Evolutionary conservation across 2,329 filamentous ascomycete genomes (phyloP).

Genomic region (Xylaria sp.): DNA sequence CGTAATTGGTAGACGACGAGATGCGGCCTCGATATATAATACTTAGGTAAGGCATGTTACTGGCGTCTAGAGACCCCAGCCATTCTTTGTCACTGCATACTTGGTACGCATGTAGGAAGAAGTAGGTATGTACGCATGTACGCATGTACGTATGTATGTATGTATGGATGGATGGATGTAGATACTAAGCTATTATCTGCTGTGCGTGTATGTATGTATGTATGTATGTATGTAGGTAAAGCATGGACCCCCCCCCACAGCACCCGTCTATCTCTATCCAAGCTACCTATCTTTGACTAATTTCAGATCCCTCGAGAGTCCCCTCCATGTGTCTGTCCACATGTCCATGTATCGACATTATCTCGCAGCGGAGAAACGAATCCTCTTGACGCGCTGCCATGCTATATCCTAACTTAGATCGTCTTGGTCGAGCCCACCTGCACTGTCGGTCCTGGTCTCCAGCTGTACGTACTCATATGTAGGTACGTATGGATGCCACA

Average conservation of each 20-base stretch:
- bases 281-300: too few species aligned
- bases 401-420: too few species aligned
- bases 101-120: background rate
- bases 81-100: background rate
- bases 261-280: background rate
- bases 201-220: background rate
- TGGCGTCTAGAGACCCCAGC: constrained; percentile 12
- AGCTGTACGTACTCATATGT: too few species aligned
- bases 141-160: background rate
- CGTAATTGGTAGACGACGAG: constrained; percentile 14
- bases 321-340: too few species aligned
- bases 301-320: background rate
- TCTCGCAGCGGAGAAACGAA: too few species aligned
- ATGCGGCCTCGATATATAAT: constrained; percentile 26
- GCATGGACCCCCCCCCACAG: background rate
- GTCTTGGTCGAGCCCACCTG: too few species aligned
- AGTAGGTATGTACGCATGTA: background rate
- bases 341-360: too few species aligned
- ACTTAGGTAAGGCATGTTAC: constrained; percentile 18
- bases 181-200: too few species aligned
- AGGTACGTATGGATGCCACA: too few species aligned
- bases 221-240: constrained; percentile 1
- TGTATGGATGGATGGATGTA: background rate
- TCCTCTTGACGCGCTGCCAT: too few species aligned
- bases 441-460: too few species aligned